Conservation (phyloP, 2,329 filamentous ascomycete species). For the Chaetomiaceae sp. region DNA sequence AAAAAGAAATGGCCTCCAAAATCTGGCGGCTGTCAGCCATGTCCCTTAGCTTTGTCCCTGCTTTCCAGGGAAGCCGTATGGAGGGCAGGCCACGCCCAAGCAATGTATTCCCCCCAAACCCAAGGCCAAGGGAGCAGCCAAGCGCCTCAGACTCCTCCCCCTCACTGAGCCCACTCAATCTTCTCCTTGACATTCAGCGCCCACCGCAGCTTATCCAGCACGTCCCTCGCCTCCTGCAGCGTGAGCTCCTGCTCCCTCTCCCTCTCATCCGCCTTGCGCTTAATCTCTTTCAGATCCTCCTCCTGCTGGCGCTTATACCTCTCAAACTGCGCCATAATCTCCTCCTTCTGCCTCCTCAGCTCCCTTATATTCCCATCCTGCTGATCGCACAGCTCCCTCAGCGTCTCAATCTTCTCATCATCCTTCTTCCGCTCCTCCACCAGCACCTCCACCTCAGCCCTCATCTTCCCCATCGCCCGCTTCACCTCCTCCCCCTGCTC, state of each 20-base stretch:
- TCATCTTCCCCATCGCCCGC: conserved; percentile 45
- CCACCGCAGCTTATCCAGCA: conserved; percentile 68
- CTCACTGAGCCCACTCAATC: conserved; percentile 51
- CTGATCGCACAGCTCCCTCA: conserved; percentile 68
- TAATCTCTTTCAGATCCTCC: conserved; percentile 55
- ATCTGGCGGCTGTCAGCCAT: background rate
- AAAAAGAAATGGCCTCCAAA: background rate
- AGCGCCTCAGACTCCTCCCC: background rate
- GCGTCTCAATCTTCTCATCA: conserved; percentile 58
- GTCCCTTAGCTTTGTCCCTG: background rate
- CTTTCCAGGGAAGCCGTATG: background rate
- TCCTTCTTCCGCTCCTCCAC: conserved; percentile 54
- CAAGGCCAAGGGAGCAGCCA: no score
- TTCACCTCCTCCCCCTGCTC: conserved; percentile 61
- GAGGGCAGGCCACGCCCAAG: background rate
- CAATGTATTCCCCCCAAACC: no score
- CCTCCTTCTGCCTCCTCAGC: conserved; percentile 56
- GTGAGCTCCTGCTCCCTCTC: conserved; percentile 59
- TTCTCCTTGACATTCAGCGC: conserved; percentile 64
- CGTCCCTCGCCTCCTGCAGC: conserved; percentile 54
- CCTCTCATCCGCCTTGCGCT: conserved; percentile 50
- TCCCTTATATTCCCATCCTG: conserved; percentile 64
- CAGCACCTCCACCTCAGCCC: conserved; percentile 51
- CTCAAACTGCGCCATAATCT: conserved; percentile 56
- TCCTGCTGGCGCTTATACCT: conserved; percentile 63